A percentile compares a stretch with the other conserved stretches of the same genome.
Evolutionary conservation across 495 filamentous ascomycete genomes (phyloP).

Genomic region (Platismatia glauca): DNA sequence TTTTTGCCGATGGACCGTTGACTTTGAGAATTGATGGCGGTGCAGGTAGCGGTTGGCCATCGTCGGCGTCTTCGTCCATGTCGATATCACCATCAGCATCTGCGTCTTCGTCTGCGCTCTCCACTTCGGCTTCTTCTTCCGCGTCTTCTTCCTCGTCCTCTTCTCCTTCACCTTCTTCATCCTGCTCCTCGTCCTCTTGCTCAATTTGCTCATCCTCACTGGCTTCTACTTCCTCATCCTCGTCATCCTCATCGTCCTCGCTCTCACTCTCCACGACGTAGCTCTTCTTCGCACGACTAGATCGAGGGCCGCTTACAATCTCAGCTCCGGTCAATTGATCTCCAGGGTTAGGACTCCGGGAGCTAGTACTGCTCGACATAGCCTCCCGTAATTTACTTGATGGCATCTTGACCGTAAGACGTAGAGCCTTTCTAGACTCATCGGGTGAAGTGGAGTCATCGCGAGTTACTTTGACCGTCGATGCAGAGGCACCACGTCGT

Average conservation of each 20-base stretch:
- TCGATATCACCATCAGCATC: constrained; percentile 45
- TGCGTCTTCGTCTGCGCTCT: constrained; percentile 29
- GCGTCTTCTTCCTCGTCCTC: constrained; percentile 45
- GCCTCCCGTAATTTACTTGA: constrained; percentile 74
- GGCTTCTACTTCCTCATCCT: constrained; percentile 41
- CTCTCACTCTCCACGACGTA: constrained; percentile 57
- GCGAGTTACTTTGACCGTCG: constrained; percentile 45
- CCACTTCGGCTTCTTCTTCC: constrained; percentile 51
- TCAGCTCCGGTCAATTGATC: constrained; percentile 29
- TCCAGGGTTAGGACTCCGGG: constrained; percentile 21
- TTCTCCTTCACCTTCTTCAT: constrained; percentile 51
- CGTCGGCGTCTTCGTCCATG: constrained; percentile 51
- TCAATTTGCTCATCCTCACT: constrained; percentile 30
- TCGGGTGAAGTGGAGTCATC: constrained; percentile 46
- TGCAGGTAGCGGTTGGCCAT: constrained; percentile 31
- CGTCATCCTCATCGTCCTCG: constrained; percentile 43
- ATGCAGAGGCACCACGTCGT: constrained; percentile 25
- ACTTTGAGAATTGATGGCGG: constrained; percentile 26
- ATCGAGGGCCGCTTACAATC: constrained; percentile 52
- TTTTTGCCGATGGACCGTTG: constrained; percentile 17
- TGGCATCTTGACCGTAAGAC: constrained; percentile 77
- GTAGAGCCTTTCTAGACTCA: constrained; percentile 54
- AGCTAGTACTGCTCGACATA: constrained; percentile 35
- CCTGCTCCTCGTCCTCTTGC: constrained; percentile 46
- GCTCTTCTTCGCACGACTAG: constrained; percentile 56